Evolutionary conservation across 148 eudicot species (phyloP).

Genomic region (Rheum nobile): DNA sequence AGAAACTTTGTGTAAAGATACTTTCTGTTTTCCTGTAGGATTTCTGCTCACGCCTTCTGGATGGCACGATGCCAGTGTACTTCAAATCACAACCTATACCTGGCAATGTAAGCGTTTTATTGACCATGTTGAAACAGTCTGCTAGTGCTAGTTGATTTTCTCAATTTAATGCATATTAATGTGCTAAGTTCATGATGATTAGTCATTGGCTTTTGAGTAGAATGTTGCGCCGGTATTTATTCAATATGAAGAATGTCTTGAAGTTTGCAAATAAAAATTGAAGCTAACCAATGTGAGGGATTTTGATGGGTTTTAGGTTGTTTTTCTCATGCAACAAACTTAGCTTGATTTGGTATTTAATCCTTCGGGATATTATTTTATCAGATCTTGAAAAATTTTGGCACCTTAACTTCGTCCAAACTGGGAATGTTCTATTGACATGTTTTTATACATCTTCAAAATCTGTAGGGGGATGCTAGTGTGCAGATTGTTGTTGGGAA

Average conservation of each 20-base stretch:
- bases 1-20: neutral
- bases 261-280: neutral
- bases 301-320: neutral
- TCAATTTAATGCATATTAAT: neutral
- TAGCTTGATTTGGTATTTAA: neutral
- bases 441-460: neutral
- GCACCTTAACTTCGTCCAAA: neutral
- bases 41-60: constrained; percentile 56
- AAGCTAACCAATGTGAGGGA: neutral
- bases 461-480: constrained; percentile 52
- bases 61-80: constrained; percentile 43
- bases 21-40: constrained; percentile 37
- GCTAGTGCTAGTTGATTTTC: neutral
- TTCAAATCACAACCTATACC: constrained; percentile 77
- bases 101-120: constrained; percentile 53
- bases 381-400: neutral
- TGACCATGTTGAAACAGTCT: neutral
- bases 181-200: neutral
- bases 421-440: neutral
- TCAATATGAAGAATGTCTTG: neutral
- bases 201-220: neutral
- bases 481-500: constrained; percentile 69
- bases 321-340: neutral
- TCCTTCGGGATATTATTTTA: neutral
- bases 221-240: neutral